Evolutionary conservation across 2,329 filamentous ascomycete species (phyloP).

Genomic region (Diaporthe capsici): DNA sequence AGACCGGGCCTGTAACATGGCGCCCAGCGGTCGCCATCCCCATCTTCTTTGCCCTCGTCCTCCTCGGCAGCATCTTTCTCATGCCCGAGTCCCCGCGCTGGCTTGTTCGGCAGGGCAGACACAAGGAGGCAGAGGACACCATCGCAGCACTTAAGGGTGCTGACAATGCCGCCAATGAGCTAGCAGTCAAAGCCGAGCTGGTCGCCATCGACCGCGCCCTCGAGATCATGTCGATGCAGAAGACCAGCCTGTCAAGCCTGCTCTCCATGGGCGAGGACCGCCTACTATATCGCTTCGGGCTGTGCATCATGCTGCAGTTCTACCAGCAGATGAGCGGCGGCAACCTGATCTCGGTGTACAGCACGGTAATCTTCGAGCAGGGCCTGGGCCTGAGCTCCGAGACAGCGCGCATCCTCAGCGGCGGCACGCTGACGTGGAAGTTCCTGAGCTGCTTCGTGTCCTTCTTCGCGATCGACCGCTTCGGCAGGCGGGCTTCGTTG

Average conservation of each 20-base stretch:
- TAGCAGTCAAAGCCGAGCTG: constrained; percentile 56
- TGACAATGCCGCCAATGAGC: not conserved
- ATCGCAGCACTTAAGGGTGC: constrained; percentile 7
- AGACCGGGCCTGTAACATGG: constrained; percentile 39
- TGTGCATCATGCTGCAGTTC: constrained; percentile 52
- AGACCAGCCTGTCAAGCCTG: constrained; percentile 57
- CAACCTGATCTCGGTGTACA: constrained; percentile 63
- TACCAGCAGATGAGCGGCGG: constrained; percentile 54
- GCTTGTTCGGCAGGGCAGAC: constrained; percentile 9
- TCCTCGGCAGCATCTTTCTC: constrained; percentile 52
- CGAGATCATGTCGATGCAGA: constrained; percentile 55
- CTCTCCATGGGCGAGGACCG: constrained; percentile 65
- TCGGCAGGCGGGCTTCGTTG: constrained; percentile 65
- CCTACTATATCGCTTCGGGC: constrained; percentile 59
- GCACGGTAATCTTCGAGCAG: constrained; percentile 55
- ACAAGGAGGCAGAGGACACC: not conserved
- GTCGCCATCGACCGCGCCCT: constrained; percentile 63
- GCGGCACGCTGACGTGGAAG: constrained; percentile 68
- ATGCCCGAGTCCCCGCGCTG: constrained; percentile 51
- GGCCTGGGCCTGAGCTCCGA: constrained; percentile 56
- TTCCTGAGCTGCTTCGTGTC: constrained; percentile 65
- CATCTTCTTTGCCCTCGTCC: constrained; percentile 49
- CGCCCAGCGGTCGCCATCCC: constrained; percentile 55
- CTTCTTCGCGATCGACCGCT: constrained; percentile 64
- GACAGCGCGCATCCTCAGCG: constrained; percentile 57